Base-by-base conservation (phyloP, 768 basidiomycete species). In the Tulasnella sp. region DNA sequence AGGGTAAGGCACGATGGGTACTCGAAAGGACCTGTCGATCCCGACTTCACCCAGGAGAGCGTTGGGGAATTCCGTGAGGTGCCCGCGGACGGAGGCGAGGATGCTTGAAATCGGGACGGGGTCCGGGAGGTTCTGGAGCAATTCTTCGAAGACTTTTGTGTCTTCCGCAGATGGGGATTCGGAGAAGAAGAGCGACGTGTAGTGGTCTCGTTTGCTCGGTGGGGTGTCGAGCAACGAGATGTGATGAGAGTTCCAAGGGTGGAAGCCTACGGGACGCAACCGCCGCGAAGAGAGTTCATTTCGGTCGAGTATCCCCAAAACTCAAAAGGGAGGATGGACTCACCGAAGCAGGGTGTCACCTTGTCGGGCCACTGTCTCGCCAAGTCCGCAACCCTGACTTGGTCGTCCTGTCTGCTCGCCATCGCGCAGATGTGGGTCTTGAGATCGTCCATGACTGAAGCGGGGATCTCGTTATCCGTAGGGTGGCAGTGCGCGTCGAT, bases 11-110 rank as follows among this genome's bases (percentile, higher is more conserved):
- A 87, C 82, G 74, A 84, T 83, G 0, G 93, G 89, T 29, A 96
- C 83, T 35, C 91, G 88, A 76, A 90, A 91, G 17, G 83, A 82
- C 32, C 90, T 87, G 80, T 99, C 96, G 41, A 99, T 80, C 1
- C 96, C 96, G 6, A 98, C 89, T 81, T 99, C 96, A 44, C 96
- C 96, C 1, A 99, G 81, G 87, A 97, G 90, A 12, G 92, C 89
- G 44, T 81, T 77, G 1, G 91, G 87, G 75, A 89, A 89, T 1
- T 79, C 78, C n/a, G 75, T 74, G 17, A 98, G 84, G 78, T 90
- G 85, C 7, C 75, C 73, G 64, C 87, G 86, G 67, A 98, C 79
- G 32, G 87, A 85, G 9, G 77, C 74, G 19, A 96, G 79, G 39
- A 94, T 77, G n/a, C 86, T 81, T 8, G 77, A 75, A 29, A 96